A percentile compares a stretch with the other conserved stretches of the same genome.
Conservation (phyloP, 345 rosid species). For the Lenwebbia sp. region DNA sequence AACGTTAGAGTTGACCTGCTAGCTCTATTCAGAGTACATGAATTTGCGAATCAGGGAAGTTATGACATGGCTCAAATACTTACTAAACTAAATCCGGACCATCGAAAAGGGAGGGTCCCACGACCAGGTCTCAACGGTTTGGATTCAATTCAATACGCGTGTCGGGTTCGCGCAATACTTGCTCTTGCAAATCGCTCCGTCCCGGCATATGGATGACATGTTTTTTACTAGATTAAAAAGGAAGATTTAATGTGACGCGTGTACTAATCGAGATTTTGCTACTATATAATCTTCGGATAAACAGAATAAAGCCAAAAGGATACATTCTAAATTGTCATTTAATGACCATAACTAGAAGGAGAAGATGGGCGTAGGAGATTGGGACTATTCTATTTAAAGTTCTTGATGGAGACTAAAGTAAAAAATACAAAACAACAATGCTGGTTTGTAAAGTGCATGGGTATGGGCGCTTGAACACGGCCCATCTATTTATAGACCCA, state of each 20-base stretch:
- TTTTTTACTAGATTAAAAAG: too few relatives aligned
- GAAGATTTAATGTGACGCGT: too few relatives aligned
- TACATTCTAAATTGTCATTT: neutral
- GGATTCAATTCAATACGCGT: too few relatives aligned
- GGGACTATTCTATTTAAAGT: neutral
- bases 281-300: neutral
- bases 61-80: neutral
- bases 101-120: too few relatives aligned
- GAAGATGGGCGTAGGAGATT: neutral
- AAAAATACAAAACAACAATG: neutral
- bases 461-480: neutral
- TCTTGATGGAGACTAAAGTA: neutral
- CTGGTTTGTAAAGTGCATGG: neutral
- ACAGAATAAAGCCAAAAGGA: neutral
- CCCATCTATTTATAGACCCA: neutral
- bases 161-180: too few relatives aligned
- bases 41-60: neutral
- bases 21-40: neutral
- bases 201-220: too few relatives aligned
- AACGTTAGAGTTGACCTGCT: neutral
- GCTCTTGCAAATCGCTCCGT: too few relatives aligned
- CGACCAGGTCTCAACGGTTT: too few relatives aligned
- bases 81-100: neutral
- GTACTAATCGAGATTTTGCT: too few relatives aligned
- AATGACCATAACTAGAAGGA: neutral